These are phyloP conservation scores for Chlorella vulgaris DNA, from an alignment of 139 green algal genomes.

Conservation along the genomic window DNA sequence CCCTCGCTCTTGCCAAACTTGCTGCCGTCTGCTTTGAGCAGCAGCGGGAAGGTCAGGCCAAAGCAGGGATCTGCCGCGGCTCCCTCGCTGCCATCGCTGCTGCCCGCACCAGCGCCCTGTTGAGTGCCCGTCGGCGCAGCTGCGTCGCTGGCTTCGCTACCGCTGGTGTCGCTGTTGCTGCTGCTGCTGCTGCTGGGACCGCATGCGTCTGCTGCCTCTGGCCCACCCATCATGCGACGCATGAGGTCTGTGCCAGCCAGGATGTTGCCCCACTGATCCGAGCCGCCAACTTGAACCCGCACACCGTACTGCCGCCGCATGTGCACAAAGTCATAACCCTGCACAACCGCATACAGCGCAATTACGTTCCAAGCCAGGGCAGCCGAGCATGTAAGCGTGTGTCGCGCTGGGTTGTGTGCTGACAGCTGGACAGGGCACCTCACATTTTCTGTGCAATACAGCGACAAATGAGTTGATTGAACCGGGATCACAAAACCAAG, in stretches of 20 bases:
- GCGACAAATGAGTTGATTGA: too few species aligned
- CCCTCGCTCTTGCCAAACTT: conserved; percentile 97
- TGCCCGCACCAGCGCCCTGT: background rate
- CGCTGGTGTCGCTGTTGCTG: background rate
- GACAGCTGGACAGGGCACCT: too few species aligned
- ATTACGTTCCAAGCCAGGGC: too few species aligned
- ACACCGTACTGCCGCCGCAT: conserved; percentile 81
- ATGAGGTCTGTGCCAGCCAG: conserved; percentile 90
- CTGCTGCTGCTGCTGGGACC: background rate
- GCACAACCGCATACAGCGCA: too few species aligned
- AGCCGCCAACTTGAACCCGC: conserved; percentile 90
- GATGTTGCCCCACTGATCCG: conserved; percentile 99
- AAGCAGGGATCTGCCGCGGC: conserved; percentile 52
- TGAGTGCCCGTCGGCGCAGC: background rate
- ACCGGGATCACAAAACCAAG: too few species aligned
- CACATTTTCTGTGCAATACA: too few species aligned
- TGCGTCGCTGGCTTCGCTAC: background rate
- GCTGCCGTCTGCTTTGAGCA: conserved; percentile 86
- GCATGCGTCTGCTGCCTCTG: background rate
- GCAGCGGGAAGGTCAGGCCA: conserved; percentile 93
- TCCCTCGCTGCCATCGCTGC: background rate
- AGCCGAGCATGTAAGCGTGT: too few species aligned
- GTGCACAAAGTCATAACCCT: conserved; percentile 98
- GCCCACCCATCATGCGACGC: conserved; percentile 67
- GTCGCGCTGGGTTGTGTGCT: too few species aligned